Evolutionary conservation across 169 alveolate genomes (phyloP), one percentile per base, ranked within the genome.

Genomic region (Plasmodium fragile): DNA sequence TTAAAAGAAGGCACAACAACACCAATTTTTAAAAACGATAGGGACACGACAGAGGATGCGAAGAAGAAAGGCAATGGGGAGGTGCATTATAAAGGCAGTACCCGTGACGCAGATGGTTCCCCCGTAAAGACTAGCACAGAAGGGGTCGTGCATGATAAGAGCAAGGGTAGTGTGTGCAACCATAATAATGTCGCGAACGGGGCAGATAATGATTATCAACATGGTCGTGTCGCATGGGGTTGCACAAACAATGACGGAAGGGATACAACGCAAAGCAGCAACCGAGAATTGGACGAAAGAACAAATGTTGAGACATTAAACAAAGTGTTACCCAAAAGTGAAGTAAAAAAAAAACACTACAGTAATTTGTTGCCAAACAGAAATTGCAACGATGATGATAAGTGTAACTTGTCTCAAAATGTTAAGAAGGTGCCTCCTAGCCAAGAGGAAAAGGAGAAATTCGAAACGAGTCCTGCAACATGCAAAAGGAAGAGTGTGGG

Each of bases 321-420:
- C 1, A 82, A 36, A 82, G 36, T 65, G 75, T 59, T 22, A 18
- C 11, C 81, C 13, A 28, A 82, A 82, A 69, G 49, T 82, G 81
- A 49, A 22, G 36, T 82, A 36, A 82, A 82, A 82, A 65, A 82
- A 55, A 82, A 82, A 43, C 22, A 28, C 81, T 8, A 22, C 70
- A 65, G 69, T 34, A 55, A 82, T 34, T 22, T 59, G 71, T 82
- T 59, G 8, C 45, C n/a, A 59, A 55, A 39, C 28, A 82, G 43
- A 65, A 80, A 80, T 49, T 45, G 87, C 59, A 25, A 80, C 59
- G 87, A 80, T 80, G 30, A 80, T 49, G 65, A 80, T 22, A 79
- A 45, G 32, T 36, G 22, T 2, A 32, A 69, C 43, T 32, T 25
- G 30, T 41, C 11, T 3, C 92, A 82, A 32, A 65, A 82, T 39